phyloP scores from a whole-genome alignment of 108 stramenopile genomes.

The Nannochloropsis oceanica region DNA sequence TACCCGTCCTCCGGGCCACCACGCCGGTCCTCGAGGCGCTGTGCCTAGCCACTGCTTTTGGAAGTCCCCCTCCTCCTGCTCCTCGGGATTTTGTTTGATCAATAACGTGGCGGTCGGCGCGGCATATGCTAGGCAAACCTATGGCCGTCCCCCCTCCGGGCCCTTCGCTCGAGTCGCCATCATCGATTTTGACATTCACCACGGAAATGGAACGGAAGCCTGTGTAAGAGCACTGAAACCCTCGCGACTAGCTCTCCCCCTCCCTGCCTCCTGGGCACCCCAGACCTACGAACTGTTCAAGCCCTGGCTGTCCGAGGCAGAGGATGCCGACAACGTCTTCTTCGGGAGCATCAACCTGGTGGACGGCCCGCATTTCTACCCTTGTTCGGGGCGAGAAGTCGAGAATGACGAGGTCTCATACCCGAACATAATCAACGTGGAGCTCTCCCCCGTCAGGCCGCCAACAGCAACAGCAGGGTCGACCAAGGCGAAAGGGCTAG shows the following conservation, averaged over 20 bases:
- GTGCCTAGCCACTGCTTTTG: conserved; percentile 11
- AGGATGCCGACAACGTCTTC: conserved; percentile 25
- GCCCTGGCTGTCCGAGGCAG: conserved; percentile 29
- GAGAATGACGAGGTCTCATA: neutral
- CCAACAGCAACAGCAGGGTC: conserved; percentile 3
- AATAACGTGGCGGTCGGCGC: conserved; percentile 97
- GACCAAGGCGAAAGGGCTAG: conserved; percentile 5
- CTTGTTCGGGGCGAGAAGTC: conserved; percentile 12
- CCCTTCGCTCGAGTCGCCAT: conserved; percentile 37
- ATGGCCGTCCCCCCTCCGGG: conserved; percentile 7
- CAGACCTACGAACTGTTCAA: conserved; percentile 12
- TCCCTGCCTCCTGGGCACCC: conserved; percentile 24
- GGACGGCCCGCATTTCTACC: conserved; percentile 14
- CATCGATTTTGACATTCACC: conserved; percentile 47
- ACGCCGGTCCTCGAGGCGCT: conserved; percentile 78
- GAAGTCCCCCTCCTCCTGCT: conserved; percentile 24
- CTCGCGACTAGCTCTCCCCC: neutral
- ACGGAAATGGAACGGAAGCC: conserved; percentile 48
- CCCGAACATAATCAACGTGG: conserved; percentile 17
- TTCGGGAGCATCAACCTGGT: conserved; percentile 33
- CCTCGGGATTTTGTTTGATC: conserved; percentile 82
- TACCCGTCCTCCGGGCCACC: conserved; percentile 94
- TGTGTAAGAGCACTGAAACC: conserved; percentile 29
- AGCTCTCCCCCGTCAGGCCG: conserved; percentile 5
- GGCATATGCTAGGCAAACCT: conserved; percentile 55